Evolutionary conservation across 2,329 filamentous ascomycete genomes (phyloP).

Genomic region (Fusarium verticillioides): DNA sequence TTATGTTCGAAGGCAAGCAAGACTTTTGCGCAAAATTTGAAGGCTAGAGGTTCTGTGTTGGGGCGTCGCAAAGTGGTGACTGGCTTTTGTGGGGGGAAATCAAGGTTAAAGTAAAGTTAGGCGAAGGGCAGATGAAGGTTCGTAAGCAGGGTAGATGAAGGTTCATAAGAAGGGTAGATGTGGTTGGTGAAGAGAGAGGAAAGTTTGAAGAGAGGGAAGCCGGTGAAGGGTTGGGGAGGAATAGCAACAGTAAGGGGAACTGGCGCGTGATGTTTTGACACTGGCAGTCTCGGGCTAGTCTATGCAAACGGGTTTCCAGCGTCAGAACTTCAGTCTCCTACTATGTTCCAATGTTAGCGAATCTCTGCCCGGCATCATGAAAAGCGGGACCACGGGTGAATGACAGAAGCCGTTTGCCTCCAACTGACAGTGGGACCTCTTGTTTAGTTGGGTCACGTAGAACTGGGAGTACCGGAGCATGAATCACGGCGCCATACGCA

Average conservation of each 20-base stretch:
- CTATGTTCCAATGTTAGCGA: neutral
- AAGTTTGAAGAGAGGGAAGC: neutral
- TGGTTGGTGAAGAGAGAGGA: neutral
- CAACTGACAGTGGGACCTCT: neutral
- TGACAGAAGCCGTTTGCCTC: neutral
- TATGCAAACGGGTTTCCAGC: no score
- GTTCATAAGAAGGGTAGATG: neutral
- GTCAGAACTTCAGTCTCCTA: neutral
- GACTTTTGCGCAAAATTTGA: neutral
- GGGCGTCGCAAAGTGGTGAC: rapidly evolving
- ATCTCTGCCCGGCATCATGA: neutral
- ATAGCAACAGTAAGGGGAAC: neutral
- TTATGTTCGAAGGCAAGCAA: neutral
- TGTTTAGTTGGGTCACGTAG: neutral
- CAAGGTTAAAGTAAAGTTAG: neutral
- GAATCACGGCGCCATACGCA: neutral
- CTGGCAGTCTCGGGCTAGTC: neutral
- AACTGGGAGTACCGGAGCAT: no score
- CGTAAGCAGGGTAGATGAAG: neutral
- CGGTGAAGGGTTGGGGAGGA: rapidly evolving
- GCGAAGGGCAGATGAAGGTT: neutral
- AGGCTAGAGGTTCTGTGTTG: neutral
- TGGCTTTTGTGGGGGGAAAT: neutral
- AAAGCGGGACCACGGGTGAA: neutral
- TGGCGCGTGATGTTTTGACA: neutral